phyloP scores from a whole-genome alignment of 805 yeast species.

The Hanseniaspora hatyaiensis region DNA sequence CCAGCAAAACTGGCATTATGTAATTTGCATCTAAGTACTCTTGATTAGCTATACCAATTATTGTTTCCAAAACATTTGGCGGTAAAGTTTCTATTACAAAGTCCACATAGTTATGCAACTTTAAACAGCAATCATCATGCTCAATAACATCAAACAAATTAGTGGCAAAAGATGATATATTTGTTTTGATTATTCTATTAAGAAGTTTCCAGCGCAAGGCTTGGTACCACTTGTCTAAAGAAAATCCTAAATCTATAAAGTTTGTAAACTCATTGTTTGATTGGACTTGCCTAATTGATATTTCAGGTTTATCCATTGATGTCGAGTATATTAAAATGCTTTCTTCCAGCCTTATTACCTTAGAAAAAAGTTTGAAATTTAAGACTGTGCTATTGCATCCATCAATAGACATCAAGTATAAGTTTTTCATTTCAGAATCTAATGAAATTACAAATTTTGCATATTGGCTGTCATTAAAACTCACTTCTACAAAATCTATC shows the following conservation, averaged over 20 bases:
- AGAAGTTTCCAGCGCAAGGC: conserved; percentile 2
- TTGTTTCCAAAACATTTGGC: background rate
- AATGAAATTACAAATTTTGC: background rate
- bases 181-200: background rate
- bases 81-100: background rate
- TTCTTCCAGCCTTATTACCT: conserved; percentile 11
- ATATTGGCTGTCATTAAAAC: background rate
- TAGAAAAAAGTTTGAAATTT: background rate
- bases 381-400: background rate
- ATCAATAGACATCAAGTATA: conserved; percentile 6
- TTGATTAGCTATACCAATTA: background rate
- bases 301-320: conserved; percentile 9
- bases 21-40: conserved; percentile 4
- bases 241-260: background rate
- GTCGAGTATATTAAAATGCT: conserved; percentile 6
- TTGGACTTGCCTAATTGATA: conserved; percentile 5
- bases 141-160: conserved; percentile 7
- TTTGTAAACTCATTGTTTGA: background rate
- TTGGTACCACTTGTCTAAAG: conserved; percentile 9
- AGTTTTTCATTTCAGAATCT: background rate
- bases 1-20: background rate
- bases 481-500: conserved; percentile 10
- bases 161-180: background rate
- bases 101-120: background rate
- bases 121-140: background rate